Evolutionary conservation across 257 asterid genomes (phyloP).

Genomic region (Solanum peruvianum): DNA sequence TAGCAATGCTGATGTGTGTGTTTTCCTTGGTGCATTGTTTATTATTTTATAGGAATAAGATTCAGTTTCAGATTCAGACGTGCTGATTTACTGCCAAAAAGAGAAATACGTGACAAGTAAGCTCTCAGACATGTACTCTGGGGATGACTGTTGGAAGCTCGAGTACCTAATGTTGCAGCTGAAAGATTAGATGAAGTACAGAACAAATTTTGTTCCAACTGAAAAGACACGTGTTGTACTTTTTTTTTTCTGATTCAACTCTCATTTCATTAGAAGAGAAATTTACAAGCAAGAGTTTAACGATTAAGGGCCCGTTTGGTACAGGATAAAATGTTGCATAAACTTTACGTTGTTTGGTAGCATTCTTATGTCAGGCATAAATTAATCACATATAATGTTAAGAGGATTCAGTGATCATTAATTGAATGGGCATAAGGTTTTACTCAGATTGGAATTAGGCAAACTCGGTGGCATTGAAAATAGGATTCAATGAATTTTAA

Average conservation of each 20-base stretch:
- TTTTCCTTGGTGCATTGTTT: background rate
- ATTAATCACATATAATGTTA: no score
- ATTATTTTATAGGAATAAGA: conserved; percentile 32
- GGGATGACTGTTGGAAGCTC: background rate
- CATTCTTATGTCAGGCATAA: background rate
- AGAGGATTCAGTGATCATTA: background rate
- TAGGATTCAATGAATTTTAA: no score
- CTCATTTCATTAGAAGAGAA: background rate
- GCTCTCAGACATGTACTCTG: background rate
- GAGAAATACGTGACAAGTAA: conserved; percentile 56
- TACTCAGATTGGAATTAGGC: no score
- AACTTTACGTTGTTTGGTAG: background rate
- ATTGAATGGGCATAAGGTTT: no score
- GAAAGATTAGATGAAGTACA: background rate
- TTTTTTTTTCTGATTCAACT: background rate
- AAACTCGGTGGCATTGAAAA: no score
- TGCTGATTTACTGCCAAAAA: conserved; percentile 74
- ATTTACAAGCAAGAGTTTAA: background rate
- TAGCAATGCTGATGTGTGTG: background rate
- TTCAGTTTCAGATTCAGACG: conserved; percentile 63
- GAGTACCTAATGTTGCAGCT: background rate
- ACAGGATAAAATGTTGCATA: background rate
- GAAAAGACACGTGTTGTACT: background rate
- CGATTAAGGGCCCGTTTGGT: background rate
- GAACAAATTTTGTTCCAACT: background rate